phyloP scores from a whole-genome alignment of 768 basidiomycete species.

The Scleroderma bovista region DNA sequence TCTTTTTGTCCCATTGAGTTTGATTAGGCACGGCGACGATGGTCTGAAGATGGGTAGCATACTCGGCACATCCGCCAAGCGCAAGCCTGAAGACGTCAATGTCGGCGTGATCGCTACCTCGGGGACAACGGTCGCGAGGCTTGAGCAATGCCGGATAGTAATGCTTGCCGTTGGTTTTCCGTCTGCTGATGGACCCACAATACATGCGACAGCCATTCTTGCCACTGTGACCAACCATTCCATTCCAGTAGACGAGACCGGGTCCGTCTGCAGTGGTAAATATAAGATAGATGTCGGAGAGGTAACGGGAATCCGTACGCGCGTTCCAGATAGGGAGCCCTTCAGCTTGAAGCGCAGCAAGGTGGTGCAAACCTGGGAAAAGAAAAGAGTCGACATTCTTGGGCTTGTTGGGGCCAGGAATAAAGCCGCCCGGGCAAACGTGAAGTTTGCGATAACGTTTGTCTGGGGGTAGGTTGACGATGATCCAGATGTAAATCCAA shows the following conservation, averaged over 20 bases:
- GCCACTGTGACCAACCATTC: conserved; percentile 30
- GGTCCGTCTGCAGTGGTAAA: conserved; percentile 25
- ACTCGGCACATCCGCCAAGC: conserved; percentile 4
- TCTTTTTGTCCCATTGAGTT: conserved; percentile 19
- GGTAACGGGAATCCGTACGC: conserved; percentile 2
- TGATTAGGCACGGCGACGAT: conserved; percentile 5
- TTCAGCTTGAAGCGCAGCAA: conserved; percentile 21
- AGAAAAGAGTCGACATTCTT: conserved; percentile 29
- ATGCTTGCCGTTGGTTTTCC: conserved; percentile 16
- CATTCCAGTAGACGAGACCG: conserved; percentile 24
- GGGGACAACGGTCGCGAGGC: conserved; percentile 22
- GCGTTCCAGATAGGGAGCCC: conserved; percentile 32
- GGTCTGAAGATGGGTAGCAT: not conserved
- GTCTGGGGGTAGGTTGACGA: conserved; percentile 26
- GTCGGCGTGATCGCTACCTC: conserved; percentile 27
- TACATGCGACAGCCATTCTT: conserved; percentile 30
- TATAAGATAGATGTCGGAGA: conserved; percentile 9
- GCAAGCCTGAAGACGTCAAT: conserved; percentile 17
- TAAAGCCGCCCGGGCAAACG: conserved; percentile 11
- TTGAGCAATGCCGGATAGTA: conserved; percentile 31
- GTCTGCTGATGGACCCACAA: conserved; percentile 27
- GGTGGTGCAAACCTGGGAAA: conserved; percentile 25
- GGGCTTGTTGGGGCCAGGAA: conserved; percentile 28
- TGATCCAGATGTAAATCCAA: conserved; percentile 36
- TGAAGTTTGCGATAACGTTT: conserved; percentile 7